Evolutionary conservation across 306 rosid species (phyloP).

Genomic region (Cucumis melo): DNA sequence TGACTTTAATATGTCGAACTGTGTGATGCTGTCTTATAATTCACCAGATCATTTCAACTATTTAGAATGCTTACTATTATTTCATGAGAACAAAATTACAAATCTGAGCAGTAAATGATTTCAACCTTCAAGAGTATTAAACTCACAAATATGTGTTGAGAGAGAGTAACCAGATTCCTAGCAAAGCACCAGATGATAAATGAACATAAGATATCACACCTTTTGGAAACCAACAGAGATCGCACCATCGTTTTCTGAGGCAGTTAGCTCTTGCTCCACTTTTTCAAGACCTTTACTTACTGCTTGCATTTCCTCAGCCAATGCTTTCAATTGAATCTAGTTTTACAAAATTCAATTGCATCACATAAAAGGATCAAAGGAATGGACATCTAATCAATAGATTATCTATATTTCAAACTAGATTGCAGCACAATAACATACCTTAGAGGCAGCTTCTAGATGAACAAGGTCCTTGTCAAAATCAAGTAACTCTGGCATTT

Average conservation of each 20-base stretch:
- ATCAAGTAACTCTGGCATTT: conserved; percentile 89
- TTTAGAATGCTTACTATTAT: background rate
- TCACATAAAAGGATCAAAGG: background rate
- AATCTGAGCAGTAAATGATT: background rate
- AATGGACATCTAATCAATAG: background rate
- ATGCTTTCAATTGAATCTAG: conserved; percentile 88
- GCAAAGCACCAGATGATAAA: conserved; percentile 1
- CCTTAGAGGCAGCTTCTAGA: conserved; percentile 96
- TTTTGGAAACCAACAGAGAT: conserved; percentile 71
- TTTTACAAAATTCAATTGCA: conserved; percentile 13
- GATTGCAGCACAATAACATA: conserved; percentile 11
- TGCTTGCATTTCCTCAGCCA: conserved; percentile 99
- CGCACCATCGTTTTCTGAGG: conserved; percentile 77
- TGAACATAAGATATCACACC: conserved; percentile 27
- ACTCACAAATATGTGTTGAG: background rate
- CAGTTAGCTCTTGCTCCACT: conserved; percentile 88
- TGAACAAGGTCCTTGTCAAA: conserved; percentile 87
- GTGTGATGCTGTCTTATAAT: background rate
- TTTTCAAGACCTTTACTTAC: conserved; percentile 97
- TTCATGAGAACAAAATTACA: background rate
- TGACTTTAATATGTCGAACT: background rate
- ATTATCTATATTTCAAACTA: background rate
- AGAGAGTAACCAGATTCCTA: background rate
- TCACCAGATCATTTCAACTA: background rate
- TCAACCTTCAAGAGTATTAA: background rate